A percentile compares a stretch with the other conserved stretches of the same genome.
Conservation (phyloP, 108 stramenopile genomes). For the Pseudonitzschia pungens region DNA sequence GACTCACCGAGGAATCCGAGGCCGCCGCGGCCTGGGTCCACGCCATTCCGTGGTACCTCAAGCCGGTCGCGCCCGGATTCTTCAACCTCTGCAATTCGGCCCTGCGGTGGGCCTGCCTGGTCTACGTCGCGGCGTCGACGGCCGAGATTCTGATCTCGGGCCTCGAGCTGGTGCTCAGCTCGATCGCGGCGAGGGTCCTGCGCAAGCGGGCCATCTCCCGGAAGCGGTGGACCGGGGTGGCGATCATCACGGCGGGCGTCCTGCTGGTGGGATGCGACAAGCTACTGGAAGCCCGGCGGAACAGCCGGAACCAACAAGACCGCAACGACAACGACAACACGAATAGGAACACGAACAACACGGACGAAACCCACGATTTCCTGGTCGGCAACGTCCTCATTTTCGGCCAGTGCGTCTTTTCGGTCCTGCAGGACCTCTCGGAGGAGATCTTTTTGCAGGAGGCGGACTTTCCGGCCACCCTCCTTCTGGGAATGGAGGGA, state of each 20-base stretch:
- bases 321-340: conserved; percentile 12
- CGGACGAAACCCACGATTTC: conserved; percentile 1
- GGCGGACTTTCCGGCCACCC: conserved; percentile 39
- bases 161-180: conserved; percentile 41
- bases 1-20: conserved; percentile 17
- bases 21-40: conserved; percentile 19
- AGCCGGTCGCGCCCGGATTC: conserved; percentile 29
- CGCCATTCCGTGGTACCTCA: conserved; percentile 16
- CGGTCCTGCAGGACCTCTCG: conserved; percentile 41
- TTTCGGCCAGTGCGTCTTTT: conserved; percentile 32
- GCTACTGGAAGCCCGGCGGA: conserved; percentile 9
- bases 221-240: conserved; percentile 41
- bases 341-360: background rate
- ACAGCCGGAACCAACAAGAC: no score
- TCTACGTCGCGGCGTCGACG: conserved; percentile 42
- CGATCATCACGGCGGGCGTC: conserved; percentile 32
- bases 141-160: conserved; percentile 57
- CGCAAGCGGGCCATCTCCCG: conserved; percentile 30
- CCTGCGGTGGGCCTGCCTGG: conserved; percentile 43
- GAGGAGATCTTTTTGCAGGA: conserved; percentile 57
- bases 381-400: conserved; percentile 41
- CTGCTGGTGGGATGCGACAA: conserved; percentile 26
- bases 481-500: conserved; percentile 48
- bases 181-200: conserved; percentile 28
- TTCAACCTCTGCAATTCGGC: conserved; percentile 34